These are phyloP conservation scores for Penicillium simplicissimum DNA, from an alignment of 495 filamentous ascomycete genomes.

Conservation along the genomic window DNA sequence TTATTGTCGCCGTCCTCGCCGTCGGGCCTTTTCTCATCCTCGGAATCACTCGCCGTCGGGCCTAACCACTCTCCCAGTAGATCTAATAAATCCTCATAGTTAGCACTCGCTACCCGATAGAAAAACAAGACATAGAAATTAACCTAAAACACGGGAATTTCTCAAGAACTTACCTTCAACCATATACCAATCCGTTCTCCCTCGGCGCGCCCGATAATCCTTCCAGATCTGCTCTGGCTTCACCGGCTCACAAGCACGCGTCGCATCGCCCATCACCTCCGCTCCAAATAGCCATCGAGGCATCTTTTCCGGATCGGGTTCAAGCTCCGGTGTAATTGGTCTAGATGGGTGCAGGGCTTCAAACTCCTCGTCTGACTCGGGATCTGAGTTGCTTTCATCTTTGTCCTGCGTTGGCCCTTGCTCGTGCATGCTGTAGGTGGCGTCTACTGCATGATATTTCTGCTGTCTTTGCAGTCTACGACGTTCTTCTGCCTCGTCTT, in stretches of 20 bases:
- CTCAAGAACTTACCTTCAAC: constrained; percentile 5
- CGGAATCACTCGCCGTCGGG: not conserved
- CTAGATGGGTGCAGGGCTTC: not conserved
- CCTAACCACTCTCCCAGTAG: not conserved
- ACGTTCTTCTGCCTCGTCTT: not conserved
- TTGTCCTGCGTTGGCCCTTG: not conserved
- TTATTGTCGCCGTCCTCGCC: not conserved
- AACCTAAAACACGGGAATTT: not conserved
- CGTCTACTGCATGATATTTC: too few relatives aligned
- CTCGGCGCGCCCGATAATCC: constrained; percentile 10
- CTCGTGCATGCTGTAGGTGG: not conserved
- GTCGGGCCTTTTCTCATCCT: not conserved
- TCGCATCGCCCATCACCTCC: constrained; percentile 16
- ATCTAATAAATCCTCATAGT: not conserved
- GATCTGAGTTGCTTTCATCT: not conserved
- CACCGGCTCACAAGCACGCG: constrained; percentile 20
- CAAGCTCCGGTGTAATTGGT: constrained; percentile 1
- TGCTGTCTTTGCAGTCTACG: not conserved
- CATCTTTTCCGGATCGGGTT: not conserved
- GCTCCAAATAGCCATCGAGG: not conserved
- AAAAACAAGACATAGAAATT: not conserved
- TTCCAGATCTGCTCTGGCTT: not conserved
- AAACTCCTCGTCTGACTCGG: not conserved
- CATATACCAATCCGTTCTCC: constrained; percentile 10
- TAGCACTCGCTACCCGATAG: not conserved